A percentile compares a stretch with the other conserved stretches of the same genome.
phyloP scores from a whole-genome alignment of 441 rosid species.

The Gossypium lobatum region DNA sequence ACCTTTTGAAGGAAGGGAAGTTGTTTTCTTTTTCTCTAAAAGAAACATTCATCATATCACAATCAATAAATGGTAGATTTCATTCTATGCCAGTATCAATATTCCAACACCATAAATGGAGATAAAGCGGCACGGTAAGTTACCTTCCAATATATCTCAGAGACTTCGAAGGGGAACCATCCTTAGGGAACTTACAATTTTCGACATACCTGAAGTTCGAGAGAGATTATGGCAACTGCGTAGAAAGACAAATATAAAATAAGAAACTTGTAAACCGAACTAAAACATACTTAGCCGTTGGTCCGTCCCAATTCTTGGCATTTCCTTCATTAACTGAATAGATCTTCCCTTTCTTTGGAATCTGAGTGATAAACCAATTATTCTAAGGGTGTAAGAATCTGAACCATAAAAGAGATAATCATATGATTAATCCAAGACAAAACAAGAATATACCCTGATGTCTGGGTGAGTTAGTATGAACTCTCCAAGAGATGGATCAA shows the following conservation, averaged over 20 bases:
- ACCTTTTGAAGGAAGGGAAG: too few relatives aligned
- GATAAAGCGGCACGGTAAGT: background rate
- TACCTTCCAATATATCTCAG: conserved; percentile 96
- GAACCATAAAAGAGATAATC: background rate
- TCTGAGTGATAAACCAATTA: conserved; percentile 28
- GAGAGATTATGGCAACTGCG: conserved; percentile 7
- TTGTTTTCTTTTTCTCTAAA: background rate
- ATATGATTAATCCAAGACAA: background rate
- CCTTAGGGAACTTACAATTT: conserved; percentile 84
- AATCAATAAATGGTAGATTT: background rate
- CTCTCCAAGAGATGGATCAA: conserved; percentile 96
- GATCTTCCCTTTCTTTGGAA: conserved; percentile 86
- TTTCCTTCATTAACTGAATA: conserved; percentile 98
- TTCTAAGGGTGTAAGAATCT: background rate
- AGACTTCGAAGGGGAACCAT: conserved; percentile 82
- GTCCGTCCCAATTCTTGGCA: conserved; percentile 91
- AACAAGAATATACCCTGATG: conserved; percentile 50
- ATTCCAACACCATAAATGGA: background rate
- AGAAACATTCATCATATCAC: background rate
- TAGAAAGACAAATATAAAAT: background rate
- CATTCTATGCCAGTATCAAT: background rate
- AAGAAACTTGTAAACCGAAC: background rate
- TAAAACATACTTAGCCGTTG: conserved; percentile 71
- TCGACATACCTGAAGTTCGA: conserved; percentile 57
- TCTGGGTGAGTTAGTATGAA: conserved; percentile 94